Conservation (phyloP, 306 rosid genomes). For the Quercus mongolica region DNA sequence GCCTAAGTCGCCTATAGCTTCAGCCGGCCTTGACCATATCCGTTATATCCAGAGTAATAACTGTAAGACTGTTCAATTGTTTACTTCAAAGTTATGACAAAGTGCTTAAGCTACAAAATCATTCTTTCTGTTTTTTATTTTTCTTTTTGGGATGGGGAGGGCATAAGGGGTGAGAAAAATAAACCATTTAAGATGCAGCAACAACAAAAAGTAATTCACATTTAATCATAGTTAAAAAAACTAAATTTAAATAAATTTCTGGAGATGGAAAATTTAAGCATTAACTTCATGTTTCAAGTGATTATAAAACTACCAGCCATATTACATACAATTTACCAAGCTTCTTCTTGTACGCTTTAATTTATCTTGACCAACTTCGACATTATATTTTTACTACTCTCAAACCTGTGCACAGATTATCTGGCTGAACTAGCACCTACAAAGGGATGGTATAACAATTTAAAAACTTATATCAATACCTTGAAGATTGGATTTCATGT, state of each 20-base stretch:
- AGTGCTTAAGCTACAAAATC: too few species aligned
- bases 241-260: neutral
- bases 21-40: too few species aligned
- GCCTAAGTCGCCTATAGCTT: too few species aligned
- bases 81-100: too few species aligned
- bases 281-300: neutral
- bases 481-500: conserved; percentile 8
- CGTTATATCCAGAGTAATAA: too few species aligned
- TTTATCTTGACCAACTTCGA: conserved; percentile 49
- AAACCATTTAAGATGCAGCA: neutral
- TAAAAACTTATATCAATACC: conserved; percentile 9
- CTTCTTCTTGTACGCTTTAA: conserved; percentile 38
- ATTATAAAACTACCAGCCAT: neutral
- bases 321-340: conserved; percentile 27
- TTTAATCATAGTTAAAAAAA: neutral
- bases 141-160: neutral
- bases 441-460: conserved; percentile 22
- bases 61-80: too few species aligned
- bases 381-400: conserved; percentile 24
- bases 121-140: neutral
- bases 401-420: conserved; percentile 42
- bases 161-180: neutral
- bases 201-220: neutral
- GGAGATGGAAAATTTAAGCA: conserved; percentile 3
- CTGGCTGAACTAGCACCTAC: conserved; percentile 51